Evolutionary conservation across 2,329 filamentous ascomycete species (phyloP).

Genomic region (Claviceps pazoutovae): DNA sequence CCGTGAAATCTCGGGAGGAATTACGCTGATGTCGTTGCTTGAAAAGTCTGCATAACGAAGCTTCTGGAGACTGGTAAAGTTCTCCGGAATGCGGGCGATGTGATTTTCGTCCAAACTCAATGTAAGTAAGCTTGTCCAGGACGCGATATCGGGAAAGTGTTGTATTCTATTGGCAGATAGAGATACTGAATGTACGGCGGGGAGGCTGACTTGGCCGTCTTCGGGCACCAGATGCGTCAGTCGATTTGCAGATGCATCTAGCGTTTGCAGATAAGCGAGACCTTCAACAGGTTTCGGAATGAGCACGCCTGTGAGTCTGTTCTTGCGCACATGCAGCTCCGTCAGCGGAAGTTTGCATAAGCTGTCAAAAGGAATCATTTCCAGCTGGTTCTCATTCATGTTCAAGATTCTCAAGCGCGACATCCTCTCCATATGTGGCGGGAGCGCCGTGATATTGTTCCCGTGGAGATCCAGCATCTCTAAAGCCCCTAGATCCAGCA

Average conservation of each 20-base stretch:
- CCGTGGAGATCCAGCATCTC: constrained; percentile 71
- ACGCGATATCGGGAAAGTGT: constrained; percentile 56
- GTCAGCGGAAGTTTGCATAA: constrained; percentile 55
- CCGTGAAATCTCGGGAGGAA: constrained; percentile 62
- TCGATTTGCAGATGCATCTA: constrained; percentile 69
- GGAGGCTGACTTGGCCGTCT: constrained; percentile 42
- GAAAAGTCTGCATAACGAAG: constrained; percentile 71
- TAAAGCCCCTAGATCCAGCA: constrained; percentile 52
- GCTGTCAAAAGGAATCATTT: constrained; percentile 53
- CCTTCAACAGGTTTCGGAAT: constrained; percentile 47
- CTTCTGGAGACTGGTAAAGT: constrained; percentile 53
- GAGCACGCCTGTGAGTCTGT: constrained; percentile 59
- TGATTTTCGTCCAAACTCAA: constrained; percentile 72
- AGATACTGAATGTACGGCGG: constrained; percentile 58
- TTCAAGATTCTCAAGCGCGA: constrained; percentile 61
- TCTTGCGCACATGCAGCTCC: constrained; percentile 64
- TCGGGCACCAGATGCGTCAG: constrained; percentile 40
- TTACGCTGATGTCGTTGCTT: constrained; percentile 63
- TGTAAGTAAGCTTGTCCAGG: constrained; percentile 59
- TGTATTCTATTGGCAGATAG: constrained; percentile 72
- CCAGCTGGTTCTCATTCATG: constrained; percentile 64
- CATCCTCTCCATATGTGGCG: constrained; percentile 52
- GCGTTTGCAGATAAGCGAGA: constrained; percentile 51
- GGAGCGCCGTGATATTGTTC: constrained; percentile 64
- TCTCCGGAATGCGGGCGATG: constrained; percentile 60